Conservation (phyloP, 2,329 filamentous ascomycete genomes). For the Sarocladium oryzae region DNA sequence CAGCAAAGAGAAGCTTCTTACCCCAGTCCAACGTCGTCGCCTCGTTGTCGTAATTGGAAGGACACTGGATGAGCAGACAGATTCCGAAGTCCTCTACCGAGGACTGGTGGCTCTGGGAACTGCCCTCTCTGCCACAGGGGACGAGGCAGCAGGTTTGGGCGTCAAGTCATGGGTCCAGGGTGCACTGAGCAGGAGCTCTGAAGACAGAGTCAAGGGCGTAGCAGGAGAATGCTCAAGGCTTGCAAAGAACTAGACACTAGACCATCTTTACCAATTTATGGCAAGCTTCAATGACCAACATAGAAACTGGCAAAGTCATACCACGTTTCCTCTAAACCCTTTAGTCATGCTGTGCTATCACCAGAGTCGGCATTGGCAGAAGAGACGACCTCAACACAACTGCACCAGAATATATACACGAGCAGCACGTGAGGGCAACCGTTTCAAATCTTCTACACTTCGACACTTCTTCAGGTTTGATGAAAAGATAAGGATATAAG, state of each 20-base stretch:
- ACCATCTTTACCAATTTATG: too few species aligned
- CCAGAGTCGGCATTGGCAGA: too few species aligned
- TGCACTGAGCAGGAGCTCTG: constrained; percentile 36
- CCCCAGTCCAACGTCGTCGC: constrained; percentile 24
- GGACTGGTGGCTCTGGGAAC: constrained; percentile 80
- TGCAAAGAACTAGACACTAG: background rate
- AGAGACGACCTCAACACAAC: too few species aligned
- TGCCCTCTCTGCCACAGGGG: constrained; percentile 46
- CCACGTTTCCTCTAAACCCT: too few species aligned
- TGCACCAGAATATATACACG: too few species aligned
- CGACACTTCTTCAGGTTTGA: too few species aligned
- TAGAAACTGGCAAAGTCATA: too few species aligned
- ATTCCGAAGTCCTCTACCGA: constrained; percentile 79
- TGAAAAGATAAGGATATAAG: too few species aligned
- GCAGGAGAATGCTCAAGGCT: constrained; percentile 39
- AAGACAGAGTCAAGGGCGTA: constrained; percentile 41
- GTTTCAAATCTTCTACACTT: too few species aligned
- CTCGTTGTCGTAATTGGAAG: constrained; percentile 56
- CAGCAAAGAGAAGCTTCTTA: constrained; percentile 34
- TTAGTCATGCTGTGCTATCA: too few species aligned
- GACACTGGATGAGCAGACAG: constrained; percentile 59
- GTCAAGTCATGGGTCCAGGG: constrained; percentile 34
- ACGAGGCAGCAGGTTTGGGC: constrained; percentile 35
- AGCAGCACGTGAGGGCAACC: too few species aligned
- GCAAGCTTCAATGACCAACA: too few species aligned